These are phyloP conservation scores for Shiraia bambusicola DNA, from an alignment of 2,329 filamentous ascomycete species.

Conservation along the genomic window DNA sequence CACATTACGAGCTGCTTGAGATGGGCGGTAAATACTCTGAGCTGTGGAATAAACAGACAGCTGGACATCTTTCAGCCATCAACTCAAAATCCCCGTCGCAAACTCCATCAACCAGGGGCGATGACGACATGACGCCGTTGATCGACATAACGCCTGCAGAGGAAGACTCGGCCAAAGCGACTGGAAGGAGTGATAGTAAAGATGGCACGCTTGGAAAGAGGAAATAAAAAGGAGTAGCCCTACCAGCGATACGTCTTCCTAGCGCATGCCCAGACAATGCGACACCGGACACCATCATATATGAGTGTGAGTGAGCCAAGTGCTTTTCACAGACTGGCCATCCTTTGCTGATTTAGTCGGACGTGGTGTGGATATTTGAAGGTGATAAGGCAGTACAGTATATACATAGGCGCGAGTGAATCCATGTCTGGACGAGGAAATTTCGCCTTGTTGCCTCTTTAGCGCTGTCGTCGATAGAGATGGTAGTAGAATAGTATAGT, in stretches of 20 bases:
- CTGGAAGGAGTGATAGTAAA: slow-evolving; percentile 10
- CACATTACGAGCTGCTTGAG: slow-evolving; percentile 72
- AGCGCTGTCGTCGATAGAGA: too few species aligned
- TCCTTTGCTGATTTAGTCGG: background rate
- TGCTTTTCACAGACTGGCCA: background rate
- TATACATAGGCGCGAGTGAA: too few species aligned
- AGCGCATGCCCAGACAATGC: too few species aligned
- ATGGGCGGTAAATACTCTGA: slow-evolving; percentile 72
- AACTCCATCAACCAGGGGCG: slow-evolving; percentile 17
- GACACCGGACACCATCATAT: background rate
- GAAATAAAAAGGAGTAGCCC: slow-evolving; percentile 6
- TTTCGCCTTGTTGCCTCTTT: too few species aligned
- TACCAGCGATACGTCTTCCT: too few species aligned
- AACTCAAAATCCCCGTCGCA: slow-evolving; percentile 20
- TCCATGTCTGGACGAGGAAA: too few species aligned
- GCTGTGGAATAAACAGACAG: slow-evolving; percentile 85
- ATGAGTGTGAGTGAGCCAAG: background rate
- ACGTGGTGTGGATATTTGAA: background rate
- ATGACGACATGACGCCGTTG: slow-evolving; percentile 11
- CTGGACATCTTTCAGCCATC: slow-evolving; percentile 23
- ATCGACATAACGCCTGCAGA: slow-evolving; percentile 29
- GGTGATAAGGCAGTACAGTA: too few species aligned
- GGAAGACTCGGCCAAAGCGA: slow-evolving; percentile 21
- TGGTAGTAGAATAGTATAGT: too few species aligned
- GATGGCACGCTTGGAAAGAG: slow-evolving; percentile 14